Base-by-base conservation (phyloP, 2,329 filamentous ascomycete species). In the Fusarium setosum region DNA sequence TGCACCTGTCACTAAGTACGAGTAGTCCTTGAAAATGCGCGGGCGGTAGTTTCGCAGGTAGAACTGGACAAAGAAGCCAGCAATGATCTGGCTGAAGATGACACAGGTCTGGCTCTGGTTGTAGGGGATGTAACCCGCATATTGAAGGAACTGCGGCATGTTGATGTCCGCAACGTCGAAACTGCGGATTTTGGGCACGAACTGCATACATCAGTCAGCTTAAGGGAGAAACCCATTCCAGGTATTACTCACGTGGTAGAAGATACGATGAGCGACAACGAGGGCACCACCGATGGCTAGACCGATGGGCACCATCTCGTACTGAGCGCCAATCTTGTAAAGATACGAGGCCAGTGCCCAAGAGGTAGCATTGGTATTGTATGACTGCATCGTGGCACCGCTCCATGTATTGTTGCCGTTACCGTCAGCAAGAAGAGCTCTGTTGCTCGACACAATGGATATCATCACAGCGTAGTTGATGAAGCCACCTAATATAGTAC, bases 381-480 rank as follows among this genome's bases (percentile, higher is more conserved):
- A 82, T 0, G 77, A 76, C 65, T 87, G 85, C 17, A 86, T 74
- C 0, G 74, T 80, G 1, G 84, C 81, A 15, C 85, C 85, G 44
- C 82, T 85, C 85, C 85, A 87, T 6, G 82, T 78, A 15, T 75
- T 75, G 67, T 83, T 81, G 18, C 85, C 85, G 48, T 84, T 75
- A 6, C 76, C 74, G 37, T 81, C 71, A 4, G 72, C 64, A 2
- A 87, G 81, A 3, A 86, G 74, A 0, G 78, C 83, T n/a, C 80
- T 79, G 52, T 87, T 82, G 32, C 74, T 74, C 5, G 68, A 77
- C 2, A 87, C 82, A 35, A 88, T 86, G 12, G 80, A 81, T 17
- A 80, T 82, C 85, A 88, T 87, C 48, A 87, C 79, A 11, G 79
- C 83, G 56, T 86, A 87, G 75, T 85, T 86, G 68, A 87, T 70